Evolutionary conservation across 2,329 filamentous ascomycete genomes (phyloP).

Genomic region (Ustilaginoidea virens): DNA sequence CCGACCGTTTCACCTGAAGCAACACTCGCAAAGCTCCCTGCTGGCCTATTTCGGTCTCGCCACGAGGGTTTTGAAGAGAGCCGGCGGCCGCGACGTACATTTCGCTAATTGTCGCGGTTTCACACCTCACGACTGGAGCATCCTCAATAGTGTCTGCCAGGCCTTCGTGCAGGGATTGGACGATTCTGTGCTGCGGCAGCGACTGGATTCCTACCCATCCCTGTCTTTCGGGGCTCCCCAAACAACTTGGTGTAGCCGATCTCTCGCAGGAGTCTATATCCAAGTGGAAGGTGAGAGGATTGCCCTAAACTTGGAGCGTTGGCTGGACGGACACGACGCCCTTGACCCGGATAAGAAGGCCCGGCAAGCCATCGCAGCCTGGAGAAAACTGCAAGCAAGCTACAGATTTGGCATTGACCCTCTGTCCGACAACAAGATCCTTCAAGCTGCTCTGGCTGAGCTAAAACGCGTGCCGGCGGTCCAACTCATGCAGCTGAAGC

Average conservation of each 20-base stretch:
- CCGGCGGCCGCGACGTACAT: conserved; percentile 34
- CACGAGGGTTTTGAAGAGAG: conserved; percentile 32
- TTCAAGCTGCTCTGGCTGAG: conserved; percentile 30
- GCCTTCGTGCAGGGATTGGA: conserved; percentile 39
- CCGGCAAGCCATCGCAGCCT: conserved; percentile 23
- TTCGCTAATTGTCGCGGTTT: conserved; percentile 30
- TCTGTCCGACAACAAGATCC: conserved; percentile 34
- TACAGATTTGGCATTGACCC: conserved; percentile 28
- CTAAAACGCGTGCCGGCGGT: conserved; percentile 37
- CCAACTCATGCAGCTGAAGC: conserved; percentile 36
- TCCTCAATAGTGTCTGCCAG: conserved; percentile 35
- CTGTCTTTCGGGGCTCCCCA: conserved; percentile 20
- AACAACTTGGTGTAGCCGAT: conserved; percentile 21
- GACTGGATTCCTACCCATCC: conserved; percentile 31
- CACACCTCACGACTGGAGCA: conserved; percentile 24
- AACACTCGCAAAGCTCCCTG: conserved; percentile 25
- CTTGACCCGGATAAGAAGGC: conserved; percentile 12
- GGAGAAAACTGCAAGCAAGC: conserved; percentile 28
- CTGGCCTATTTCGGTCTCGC: conserved; percentile 30
- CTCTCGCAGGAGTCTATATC: conserved; percentile 35
- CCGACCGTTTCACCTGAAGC: conserved; percentile 21
- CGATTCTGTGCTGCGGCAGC: conserved; percentile 27
- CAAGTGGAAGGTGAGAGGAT: conserved; percentile 42
- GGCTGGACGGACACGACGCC: conserved; percentile 8
- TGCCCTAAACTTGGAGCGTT: conserved; percentile 22